Evolutionary conservation across 2,329 filamentous ascomycete species (phyloP), one percentile per base, ranked within the genome.

Genomic region (Cadophora malorum): DNA sequence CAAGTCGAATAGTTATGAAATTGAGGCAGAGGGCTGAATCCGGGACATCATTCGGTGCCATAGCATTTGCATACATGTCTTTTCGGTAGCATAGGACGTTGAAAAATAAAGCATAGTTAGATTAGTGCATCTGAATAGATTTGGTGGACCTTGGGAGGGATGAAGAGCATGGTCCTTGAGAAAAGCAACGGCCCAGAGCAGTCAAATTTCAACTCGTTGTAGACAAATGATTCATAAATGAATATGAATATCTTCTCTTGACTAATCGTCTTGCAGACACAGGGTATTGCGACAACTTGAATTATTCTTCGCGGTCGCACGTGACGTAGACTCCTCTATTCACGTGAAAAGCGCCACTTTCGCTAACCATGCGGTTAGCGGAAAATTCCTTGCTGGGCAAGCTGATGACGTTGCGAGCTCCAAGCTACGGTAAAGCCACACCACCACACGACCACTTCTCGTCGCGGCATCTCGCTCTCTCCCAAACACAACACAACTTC

Each of bases 1-100:
- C 83, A 98, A 97, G 84, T 96, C 93, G 58, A 96, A 97, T 78
- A 88, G 90, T 64, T 97, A 97, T 77, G 91, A 94, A 75, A 89
- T 91, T 60, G 93, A 94, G 79, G 91, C 89, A 1, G 90, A 93
- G 77, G 90, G 91, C 60, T 91, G 58, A 63, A 74, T 25, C 12
- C 31, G 21, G 21, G 41, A 19, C 3, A 2, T 45, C 6, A 45
- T 45, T 16, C 41, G 4, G 16, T 45, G 12, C 14, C 41, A 16
- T 19, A 45, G 41, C 41, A 38, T 23, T 59, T 41, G 33, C n/a
- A 45, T 41, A 45, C 21, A 45, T 59, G 9, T 16, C 33, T 59
- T 1, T 21, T 59, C 35, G n/a, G 8, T 14, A 45, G 12, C 12
- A 55, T 33, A 33, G 9, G 25, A 55, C 14, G 31, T 10, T 21